Conservation (phyloP, 2,329 filamentous ascomycete species). For the Teratosphaeria nubilosa region DNA sequence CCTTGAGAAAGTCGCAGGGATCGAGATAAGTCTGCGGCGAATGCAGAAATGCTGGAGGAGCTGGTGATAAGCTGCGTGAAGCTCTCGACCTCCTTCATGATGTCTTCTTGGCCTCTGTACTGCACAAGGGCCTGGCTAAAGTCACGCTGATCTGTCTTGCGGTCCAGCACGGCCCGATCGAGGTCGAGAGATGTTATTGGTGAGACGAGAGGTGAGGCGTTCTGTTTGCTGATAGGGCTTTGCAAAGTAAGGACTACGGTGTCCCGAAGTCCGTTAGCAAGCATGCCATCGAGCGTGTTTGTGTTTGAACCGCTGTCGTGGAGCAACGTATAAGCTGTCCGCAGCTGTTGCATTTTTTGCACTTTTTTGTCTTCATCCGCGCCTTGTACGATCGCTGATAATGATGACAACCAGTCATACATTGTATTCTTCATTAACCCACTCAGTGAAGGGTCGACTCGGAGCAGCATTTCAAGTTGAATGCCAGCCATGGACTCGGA, state of each 20-base stretch:
- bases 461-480: conserved; percentile 44
- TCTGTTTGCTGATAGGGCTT: conserved; percentile 1
- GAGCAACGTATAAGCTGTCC: conserved; percentile 59
- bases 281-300: conserved; percentile 53
- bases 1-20: conserved; percentile 50
- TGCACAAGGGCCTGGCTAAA: conserved; percentile 19
- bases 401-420: conserved; percentile 69
- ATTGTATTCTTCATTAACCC: conserved; percentile 60
- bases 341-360: conserved; percentile 63
- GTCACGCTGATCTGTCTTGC: conserved; percentile 1
- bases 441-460: conserved; percentile 51
- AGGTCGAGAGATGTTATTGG: conserved; percentile 15
- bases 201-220: conserved; percentile 13
- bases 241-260: conserved; percentile 50
- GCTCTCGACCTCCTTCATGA: conserved; percentile 17
- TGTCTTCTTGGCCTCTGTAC: conserved; percentile 17
- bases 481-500: not conserved
- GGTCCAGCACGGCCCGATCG: conserved; percentile 6
- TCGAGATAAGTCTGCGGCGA: conserved; percentile 57
- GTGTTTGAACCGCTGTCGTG: conserved; percentile 54
- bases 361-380: conserved; percentile 72
- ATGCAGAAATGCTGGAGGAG: conserved; percentile 5
- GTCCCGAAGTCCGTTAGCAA: conserved; percentile 63
- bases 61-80: conserved; percentile 26
- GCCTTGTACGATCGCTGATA: conserved; percentile 74